Evolutionary conservation across 108 stramenopile genomes (phyloP).

Genomic region (Nitzschia palea): DNA sequence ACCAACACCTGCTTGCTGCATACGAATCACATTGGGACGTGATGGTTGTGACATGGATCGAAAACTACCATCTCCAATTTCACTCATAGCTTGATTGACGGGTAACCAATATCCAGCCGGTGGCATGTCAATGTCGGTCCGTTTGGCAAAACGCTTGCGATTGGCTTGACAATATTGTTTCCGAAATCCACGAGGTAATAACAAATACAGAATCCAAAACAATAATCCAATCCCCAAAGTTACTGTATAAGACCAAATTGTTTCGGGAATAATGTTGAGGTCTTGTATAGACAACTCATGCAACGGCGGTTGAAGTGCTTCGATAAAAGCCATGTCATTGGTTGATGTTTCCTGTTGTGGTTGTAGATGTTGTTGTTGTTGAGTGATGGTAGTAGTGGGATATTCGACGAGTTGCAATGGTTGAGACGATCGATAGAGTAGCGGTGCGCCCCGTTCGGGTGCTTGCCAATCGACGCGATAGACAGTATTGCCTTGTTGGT

Average conservation of each 20-base stretch:
- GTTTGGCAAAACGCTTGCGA: slow-evolving; percentile 38
- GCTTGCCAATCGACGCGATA: background rate
- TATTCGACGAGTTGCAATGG: background rate
- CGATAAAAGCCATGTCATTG: background rate
- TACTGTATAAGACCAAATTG: slow-evolving; percentile 25
- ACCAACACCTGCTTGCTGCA: too few species aligned
- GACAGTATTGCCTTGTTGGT: too few species aligned
- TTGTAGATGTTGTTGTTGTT: too few species aligned
- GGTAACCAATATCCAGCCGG: slow-evolving; percentile 42
- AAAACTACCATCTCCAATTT: background rate
- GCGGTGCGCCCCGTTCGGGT: background rate
- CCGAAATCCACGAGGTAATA: slow-evolving; percentile 46
- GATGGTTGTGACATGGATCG: background rate
- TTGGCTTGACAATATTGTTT: slow-evolving; percentile 38
- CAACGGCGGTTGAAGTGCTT: background rate
- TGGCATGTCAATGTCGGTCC: slow-evolving; percentile 28
- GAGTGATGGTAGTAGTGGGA: background rate
- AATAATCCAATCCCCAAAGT: slow-evolving; percentile 16
- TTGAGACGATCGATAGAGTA: background rate
- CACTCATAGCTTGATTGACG: slow-evolving; percentile 13
- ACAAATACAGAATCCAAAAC: slow-evolving; percentile 38
- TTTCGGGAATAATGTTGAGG: slow-evolving; percentile 16
- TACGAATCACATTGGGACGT: too few species aligned
- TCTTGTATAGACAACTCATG: slow-evolving; percentile 9
- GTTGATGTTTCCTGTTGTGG: background rate